Base-by-base conservation (phyloP, 371 early-diverging fungal genomes). In the Lichtheimia hyalospora region DNA sequence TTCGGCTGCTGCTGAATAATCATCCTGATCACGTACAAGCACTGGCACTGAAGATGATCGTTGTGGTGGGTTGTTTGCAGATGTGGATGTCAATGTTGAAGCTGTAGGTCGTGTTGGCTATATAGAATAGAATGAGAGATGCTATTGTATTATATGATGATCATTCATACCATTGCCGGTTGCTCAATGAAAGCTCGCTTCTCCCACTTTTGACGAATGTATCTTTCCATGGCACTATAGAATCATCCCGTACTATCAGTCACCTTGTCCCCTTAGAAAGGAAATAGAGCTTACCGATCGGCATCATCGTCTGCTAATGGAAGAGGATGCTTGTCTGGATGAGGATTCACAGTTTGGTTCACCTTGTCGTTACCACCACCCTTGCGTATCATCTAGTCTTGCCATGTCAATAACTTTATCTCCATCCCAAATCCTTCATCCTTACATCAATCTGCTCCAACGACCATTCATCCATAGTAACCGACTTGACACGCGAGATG, bases 151-250 rank as follows among this genome's bases (percentile, higher is more conserved):
- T 16, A 50, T 15, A 50, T 3, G 10, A 58, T 27, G 0, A 4
- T 34, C 20, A 25, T 46, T 5, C 15, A 12, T 52, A 60, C 68
- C 52, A 39, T 54, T 20, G 28, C 34, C 7, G 60, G 54, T 20
- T 65, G 54, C 25, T 78, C 84, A 64, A 87, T 79, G 68, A 88
- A 93, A 24, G 74, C 64, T 34, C 92, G 88, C 54, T 90, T 88
- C 63, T 98, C 96, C 79, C 96, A 98, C 73, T 98, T 98, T 56
- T 90, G 86, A 14, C 98, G 86, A 54, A 98, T 95, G 63, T 87
- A 97, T 57, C 82, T 84, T 57, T 96, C 97, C 74, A 96, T 84
- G 51, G 87, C 92, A 57, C 91, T 89, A n/a, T n/a, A n/a, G 63
- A 23, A 20, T 57, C 10, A n/a, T 2, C 6, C 5, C 10, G 10